Base-by-base conservation (phyloP, 306 rosid genomes). In the Trifolium subterraneum region DNA sequence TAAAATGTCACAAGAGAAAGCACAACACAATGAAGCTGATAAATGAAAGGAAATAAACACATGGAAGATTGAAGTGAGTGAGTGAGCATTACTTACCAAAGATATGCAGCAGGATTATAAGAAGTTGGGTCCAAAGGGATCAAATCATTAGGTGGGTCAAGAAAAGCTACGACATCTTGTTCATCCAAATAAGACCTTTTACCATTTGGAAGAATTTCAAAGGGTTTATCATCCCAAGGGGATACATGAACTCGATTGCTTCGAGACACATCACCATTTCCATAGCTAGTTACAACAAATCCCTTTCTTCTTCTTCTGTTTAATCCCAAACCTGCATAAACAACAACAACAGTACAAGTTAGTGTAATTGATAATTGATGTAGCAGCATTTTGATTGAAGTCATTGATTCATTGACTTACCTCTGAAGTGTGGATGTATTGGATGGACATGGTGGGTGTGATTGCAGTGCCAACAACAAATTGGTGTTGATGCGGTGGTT, bases 51-150 rank as follows among this genome's bases (percentile, higher is more conserved):
- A 29, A 44, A 45, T 13, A 67, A 68, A 29, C 2, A 0, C 2
- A 47, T 13, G n/a, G 4, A 16, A 62, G 19, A 62, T 63, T 6
- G 12, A 20, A 74, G 23, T 48, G 60, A 72, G 78, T 64, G 66
- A 64, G 36, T 29, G 33, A 29, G 33, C 33, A 29, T 29, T 29
- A 1, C 19, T 5, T 52, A 90, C 98, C 98, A 90, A 27, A 90
- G 84, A 84, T 93, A 93, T 2, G 90, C 87, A 55, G 98, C 91
- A 36, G 96, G 93, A 75, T 93, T 93, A 62, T 89, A 93, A 55
- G 93, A 89, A 86, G 77, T 48, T 3, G 86, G 76, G 55, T 89
- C 86, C 50, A 93, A 74, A 63, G 98, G 98, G 31, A 89, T 86
- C 38, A 93, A 85, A 12, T 82, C 84, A 80, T 82, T 89, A 0